phyloP scores from a whole-genome alignment of 1,284 basidiomycete genomes.

The Ceratobasidium sp. region DNA sequence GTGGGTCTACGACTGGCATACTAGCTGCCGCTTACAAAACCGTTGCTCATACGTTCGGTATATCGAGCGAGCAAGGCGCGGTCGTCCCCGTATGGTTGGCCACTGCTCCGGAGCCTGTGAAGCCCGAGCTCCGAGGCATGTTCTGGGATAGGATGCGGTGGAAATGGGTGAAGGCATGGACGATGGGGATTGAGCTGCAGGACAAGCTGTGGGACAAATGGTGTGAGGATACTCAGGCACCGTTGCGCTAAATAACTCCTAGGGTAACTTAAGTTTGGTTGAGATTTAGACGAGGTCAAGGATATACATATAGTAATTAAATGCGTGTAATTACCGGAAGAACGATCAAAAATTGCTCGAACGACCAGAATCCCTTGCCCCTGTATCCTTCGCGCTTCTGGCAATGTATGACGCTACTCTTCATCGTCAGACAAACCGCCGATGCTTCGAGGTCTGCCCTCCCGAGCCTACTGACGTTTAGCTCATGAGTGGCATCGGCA shows the following conservation, averaged over 20 bases:
- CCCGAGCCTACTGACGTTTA: too few species aligned
- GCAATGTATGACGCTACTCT: too few species aligned
- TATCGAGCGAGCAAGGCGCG: constrained; percentile 45
- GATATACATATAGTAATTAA: too few species aligned
- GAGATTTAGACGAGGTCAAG: too few species aligned
- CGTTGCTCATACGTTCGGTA: constrained; percentile 28
- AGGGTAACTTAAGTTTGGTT: too few species aligned
- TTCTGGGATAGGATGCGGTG: constrained; percentile 46
- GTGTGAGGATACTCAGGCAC: constrained; percentile 10
- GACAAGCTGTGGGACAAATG: constrained; percentile 28
- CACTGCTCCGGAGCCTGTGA: constrained; percentile 14
- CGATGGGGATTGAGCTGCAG: constrained; percentile 13
- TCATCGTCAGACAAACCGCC: too few species aligned
- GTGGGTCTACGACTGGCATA: background rate
- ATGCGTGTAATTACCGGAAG: too few species aligned
- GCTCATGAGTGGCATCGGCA: too few species aligned
- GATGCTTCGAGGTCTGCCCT: too few species aligned
- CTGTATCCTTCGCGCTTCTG: too few species aligned
- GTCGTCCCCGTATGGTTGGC: constrained; percentile 45
- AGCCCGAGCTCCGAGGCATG: constrained; percentile 39
- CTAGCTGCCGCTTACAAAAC: background rate
- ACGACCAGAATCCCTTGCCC: too few species aligned
- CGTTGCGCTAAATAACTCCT: background rate
- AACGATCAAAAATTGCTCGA: too few species aligned
- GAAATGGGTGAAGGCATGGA: constrained; percentile 44